Evolutionary conservation across 2,329 filamentous ascomycete genomes (phyloP).

Genomic region (Rutstroemia sp.): DNA sequence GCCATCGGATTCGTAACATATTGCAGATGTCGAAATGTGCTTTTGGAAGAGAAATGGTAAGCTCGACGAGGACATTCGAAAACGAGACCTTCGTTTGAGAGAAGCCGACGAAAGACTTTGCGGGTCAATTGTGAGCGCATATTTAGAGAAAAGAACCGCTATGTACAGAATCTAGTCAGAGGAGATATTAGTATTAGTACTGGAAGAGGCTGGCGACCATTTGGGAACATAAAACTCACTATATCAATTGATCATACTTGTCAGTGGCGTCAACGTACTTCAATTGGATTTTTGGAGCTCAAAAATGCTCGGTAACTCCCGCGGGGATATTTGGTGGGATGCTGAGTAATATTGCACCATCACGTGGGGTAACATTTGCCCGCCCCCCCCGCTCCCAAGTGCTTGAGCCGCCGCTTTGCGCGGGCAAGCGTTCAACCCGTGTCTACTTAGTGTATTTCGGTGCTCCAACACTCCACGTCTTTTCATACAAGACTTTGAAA

Average conservation of each 20-base stretch:
- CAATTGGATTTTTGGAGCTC: neutral
- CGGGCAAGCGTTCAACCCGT: too few relatives aligned
- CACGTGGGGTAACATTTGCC: too few relatives aligned
- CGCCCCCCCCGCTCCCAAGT: too few relatives aligned
- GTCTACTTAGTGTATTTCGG: too few relatives aligned
- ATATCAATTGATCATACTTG: slow-evolving; percentile 2
- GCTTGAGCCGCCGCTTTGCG: too few relatives aligned
- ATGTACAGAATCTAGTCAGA: slow-evolving; percentile 11
- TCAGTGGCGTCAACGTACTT: neutral
- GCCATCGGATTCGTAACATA: slow-evolving; percentile 21
- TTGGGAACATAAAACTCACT: neutral
- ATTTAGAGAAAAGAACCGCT: slow-evolving; percentile 11
- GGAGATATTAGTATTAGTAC: neutral
- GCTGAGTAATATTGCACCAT: neutral
- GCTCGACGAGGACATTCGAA: slow-evolving; percentile 27
- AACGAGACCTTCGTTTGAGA: slow-evolving; percentile 39
- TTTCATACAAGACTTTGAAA: too few relatives aligned
- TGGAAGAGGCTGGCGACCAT: neutral
- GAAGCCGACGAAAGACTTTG: slow-evolving; percentile 49
- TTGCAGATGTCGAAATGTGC: too few relatives aligned
- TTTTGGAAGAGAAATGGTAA: neutral
- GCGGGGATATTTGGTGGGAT: neutral
- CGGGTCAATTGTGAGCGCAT: slow-evolving; percentile 57
- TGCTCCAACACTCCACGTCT: too few relatives aligned
- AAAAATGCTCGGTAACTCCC: slow-evolving; percentile 10